A percentile compares a stretch with the other conserved stretches of the same genome.
Evolutionary conservation across 108 stramenopile species (phyloP).

Genomic region (Epithemia pelagica): DNA sequence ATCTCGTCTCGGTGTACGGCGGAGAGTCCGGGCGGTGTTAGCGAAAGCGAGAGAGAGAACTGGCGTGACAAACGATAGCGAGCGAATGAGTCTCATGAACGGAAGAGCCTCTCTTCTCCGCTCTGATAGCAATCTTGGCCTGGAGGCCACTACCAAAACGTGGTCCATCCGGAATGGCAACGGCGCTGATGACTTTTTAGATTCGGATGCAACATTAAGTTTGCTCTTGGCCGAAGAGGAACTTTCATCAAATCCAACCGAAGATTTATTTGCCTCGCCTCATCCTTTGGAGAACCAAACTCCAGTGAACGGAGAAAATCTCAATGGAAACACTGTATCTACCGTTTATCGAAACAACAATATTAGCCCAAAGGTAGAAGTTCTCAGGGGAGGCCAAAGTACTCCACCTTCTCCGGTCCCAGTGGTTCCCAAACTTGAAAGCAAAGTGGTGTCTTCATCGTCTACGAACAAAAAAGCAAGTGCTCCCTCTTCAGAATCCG

Average conservation of each 20-base stretch:
- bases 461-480: neutral
- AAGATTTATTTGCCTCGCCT: neutral
- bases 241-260: neutral
- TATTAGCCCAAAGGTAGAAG: too few relatives aligned
- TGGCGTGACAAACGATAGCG: slow-evolving; percentile 54
- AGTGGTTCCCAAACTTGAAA: too few relatives aligned
- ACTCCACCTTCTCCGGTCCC: neutral
- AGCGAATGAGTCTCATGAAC: neutral
- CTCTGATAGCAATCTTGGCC: neutral
- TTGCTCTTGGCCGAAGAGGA: neutral
- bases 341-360: neutral
- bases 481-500: neutral
- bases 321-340: neutral
- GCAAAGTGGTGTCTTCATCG: neutral
- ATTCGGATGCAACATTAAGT: slow-evolving; percentile 4
- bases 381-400: too few relatives aligned
- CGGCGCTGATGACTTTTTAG: neutral
- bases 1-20: slow-evolving; percentile 48
- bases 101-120: neutral
- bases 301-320: neutral
- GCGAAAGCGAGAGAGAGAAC: slow-evolving; percentile 68
- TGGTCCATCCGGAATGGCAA: neutral
- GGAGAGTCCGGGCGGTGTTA: slow-evolving; percentile 56
- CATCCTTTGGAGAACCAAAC: neutral
- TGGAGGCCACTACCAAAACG: slow-evolving; percentile 38